Evolutionary conservation across 208 protist genomes (phyloP).

Genomic region (Wallacemonas sp.): DNA sequence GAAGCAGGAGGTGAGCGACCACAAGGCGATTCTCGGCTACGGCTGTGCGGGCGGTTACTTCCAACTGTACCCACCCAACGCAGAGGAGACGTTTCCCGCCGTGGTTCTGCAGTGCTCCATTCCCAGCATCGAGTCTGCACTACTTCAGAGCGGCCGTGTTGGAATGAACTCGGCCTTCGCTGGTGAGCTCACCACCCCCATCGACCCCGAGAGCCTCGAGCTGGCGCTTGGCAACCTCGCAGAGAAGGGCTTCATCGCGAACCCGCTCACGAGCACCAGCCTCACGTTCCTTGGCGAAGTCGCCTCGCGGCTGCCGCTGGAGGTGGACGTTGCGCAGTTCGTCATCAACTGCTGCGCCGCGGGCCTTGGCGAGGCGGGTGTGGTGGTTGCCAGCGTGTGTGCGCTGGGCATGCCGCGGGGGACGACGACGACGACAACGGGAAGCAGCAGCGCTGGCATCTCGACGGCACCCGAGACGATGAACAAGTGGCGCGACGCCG

Average conservation of each 20-base stretch:
- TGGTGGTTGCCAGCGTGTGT: slow-evolving; percentile 62
- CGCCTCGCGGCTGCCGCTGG: slow-evolving; percentile 66
- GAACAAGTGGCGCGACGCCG: slow-evolving; percentile 33
- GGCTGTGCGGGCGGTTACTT: slow-evolving; percentile 63
- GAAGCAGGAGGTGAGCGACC: slow-evolving; percentile 61
- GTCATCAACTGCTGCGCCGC: slow-evolving; percentile 75
- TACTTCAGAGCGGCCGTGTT: slow-evolving; percentile 72
- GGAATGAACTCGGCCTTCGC: slow-evolving; percentile 13
- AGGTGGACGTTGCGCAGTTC: slow-evolving; percentile 72
- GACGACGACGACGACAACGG: slow-evolving; percentile 21
- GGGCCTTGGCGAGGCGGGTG: slow-evolving; percentile 74
- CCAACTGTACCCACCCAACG: slow-evolving; percentile 65
- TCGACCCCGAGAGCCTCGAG: slow-evolving; percentile 61
- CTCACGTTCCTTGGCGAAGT: slow-evolving; percentile 89
- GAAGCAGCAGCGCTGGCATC: neutral
- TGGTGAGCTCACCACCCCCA: slow-evolving; percentile 51
- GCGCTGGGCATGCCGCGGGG: slow-evolving; percentile 54
- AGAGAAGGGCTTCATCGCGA: slow-evolving; percentile 77
- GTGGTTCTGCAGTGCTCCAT: slow-evolving; percentile 36
- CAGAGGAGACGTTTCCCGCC: slow-evolving; percentile 42
- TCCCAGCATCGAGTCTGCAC: slow-evolving; percentile 66
- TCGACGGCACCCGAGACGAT: neutral
- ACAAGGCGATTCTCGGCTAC: slow-evolving; percentile 42
- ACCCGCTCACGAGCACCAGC: slow-evolving; percentile 31
- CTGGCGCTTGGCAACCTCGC: slow-evolving; percentile 66